Evolutionary conservation across 306 rosid genomes (phyloP), one percentile per base, ranked within the genome.

Genomic region (Trifolium fragiferum): DNA sequence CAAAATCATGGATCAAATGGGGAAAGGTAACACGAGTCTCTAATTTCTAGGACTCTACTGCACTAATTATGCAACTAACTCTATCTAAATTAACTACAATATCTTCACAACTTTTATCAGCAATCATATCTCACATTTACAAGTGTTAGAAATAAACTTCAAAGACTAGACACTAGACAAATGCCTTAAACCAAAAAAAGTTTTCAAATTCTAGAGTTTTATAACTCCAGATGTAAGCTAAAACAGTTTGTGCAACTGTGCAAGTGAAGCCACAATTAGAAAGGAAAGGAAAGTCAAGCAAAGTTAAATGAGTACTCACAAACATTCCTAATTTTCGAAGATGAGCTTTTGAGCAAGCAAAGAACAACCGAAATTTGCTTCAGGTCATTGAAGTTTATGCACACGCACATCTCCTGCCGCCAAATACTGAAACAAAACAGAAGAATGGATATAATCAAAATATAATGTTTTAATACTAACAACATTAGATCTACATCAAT

Each of bases 321-420:
- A 79, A 57, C 41, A 89, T 63, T 79, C 83, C 87, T 41, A 84
- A 67, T 19, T 76, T 89, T 74, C 64, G 89, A 33, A 86, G 80
- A 68, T 15, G 84, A 86, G 80, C 85, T 86, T 83, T 78, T 78
- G 49, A 89, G 53, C n/a, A 89, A 57, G 83, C 78, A 84, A 16
- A 81, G 66, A 79, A 85, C 76, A 78, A 85, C 76, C 30, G 76
- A 83, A 72, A 81, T 68, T 83, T 89, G 86, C 41, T 82, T 85
- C 21, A 41, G 3, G 51, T 84, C 87, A 30, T 73, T 74, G 83
- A 87, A 83, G 74, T 83, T 77, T 38, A 89, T 77, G 60, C 79
- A 65, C 7, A 85, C 4, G 87, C 75, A 85, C 81, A 46, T 47
- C 14, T 32, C 86, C 88, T 35, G 33, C 40, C 5, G 89, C 81